These are phyloP conservation scores for Phaseolus coccineus DNA, from an alignment of 331 rosid genomes.

Conservation along the genomic window DNA sequence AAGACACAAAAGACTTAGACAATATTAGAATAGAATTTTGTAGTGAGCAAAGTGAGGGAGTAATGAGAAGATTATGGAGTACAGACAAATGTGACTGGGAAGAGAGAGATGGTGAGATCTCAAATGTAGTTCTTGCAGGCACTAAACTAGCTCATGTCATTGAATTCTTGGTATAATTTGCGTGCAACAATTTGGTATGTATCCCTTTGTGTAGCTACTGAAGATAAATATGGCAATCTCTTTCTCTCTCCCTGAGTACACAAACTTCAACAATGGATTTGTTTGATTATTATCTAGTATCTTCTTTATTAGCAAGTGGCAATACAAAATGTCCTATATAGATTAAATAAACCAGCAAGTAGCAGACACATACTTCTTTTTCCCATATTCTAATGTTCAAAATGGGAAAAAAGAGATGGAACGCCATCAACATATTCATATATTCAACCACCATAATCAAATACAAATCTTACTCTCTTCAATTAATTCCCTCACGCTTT, in stretches of 20 bases:
- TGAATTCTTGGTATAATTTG: neutral
- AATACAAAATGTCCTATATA: neutral
- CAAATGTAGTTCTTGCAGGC: neutral
- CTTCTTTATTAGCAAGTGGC: neutral
- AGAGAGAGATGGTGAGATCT: neutral
- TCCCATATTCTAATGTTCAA: neutral
- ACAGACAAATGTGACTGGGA: neutral
- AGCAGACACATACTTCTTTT: neutral
- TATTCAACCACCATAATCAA: neutral
- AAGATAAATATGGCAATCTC: neutral
- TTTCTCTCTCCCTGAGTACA: neutral
- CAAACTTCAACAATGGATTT: neutral
- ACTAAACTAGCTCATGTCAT: neutral
- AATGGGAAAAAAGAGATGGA: neutral
- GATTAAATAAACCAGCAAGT: neutral
- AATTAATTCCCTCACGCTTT: neutral
- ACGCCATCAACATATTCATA: neutral
- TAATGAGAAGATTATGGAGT: neutral
- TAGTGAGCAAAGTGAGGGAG: neutral
- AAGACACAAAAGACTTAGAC: slow-evolving; percentile 6
- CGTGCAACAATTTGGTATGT: neutral
- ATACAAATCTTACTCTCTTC: neutral
- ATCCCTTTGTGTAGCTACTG: neutral
- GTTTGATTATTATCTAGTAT: neutral
- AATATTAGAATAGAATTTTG: neutral